Evolutionary conservation across 2,329 filamentous ascomycete species (phyloP).

Genomic region (Orbilia ellipsospora): DNA sequence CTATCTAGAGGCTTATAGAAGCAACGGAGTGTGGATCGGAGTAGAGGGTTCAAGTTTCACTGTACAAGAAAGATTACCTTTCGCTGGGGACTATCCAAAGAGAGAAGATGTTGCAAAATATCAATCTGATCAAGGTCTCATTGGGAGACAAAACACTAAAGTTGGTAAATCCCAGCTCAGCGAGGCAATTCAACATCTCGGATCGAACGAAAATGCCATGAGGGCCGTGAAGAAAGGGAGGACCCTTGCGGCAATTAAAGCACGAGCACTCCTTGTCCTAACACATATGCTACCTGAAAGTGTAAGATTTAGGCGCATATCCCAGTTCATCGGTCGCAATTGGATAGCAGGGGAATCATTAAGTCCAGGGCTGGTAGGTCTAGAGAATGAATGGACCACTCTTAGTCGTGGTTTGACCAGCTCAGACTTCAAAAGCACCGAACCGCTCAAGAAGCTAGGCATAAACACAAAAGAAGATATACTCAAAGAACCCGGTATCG

Average conservation of each 20-base stretch:
- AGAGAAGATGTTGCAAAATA: background rate
- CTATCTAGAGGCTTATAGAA: background rate
- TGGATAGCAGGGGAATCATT: background rate
- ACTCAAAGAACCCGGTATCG: background rate
- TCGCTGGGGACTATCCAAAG: background rate
- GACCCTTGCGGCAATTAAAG: background rate
- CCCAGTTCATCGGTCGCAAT: background rate
- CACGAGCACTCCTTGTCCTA: background rate
- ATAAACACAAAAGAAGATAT: too few species aligned
- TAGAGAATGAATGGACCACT: background rate
- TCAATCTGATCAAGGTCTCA: background rate
- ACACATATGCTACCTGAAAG: slow-evolving; percentile 8
- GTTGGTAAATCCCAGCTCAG: background rate
- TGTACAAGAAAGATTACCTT: background rate
- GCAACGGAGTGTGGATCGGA: background rate
- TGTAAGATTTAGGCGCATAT: background rate
- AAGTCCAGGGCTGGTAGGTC: background rate
- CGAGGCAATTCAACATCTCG: background rate
- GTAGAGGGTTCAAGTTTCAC: background rate
- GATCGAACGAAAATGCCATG: background rate
- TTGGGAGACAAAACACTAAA: background rate
- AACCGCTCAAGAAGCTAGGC: too few species aligned
- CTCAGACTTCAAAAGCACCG: too few species aligned
- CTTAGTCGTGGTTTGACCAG: background rate
- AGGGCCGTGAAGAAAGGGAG: too few species aligned